Evolutionary conservation across 805 yeast species (phyloP), one percentile per base, ranked within the genome.

Genomic region (Teunomyces tritomae): DNA sequence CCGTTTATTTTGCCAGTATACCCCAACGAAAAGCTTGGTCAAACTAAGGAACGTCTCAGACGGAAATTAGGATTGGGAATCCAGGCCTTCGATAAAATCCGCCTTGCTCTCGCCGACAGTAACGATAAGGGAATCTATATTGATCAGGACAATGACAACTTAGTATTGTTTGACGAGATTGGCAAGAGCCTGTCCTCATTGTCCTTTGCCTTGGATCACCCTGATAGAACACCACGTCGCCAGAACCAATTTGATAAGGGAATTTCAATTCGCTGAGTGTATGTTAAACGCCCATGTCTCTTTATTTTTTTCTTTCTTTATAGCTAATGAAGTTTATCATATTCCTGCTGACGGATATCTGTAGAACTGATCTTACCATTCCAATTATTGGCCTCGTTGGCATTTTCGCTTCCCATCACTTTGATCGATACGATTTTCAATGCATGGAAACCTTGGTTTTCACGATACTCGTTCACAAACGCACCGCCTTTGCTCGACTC

Each of bases 301-400:
- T n/a, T n/a, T n/a, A n/a, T n/a, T n/a, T 24, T 26, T 16, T 43
- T 44, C 36, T 20, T 17, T 5, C 26, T 8, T 34, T 33, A 24
- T 34, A 43, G 16, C 39, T 24, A 36, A 36, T 29, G 17, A n/a
- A 29, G 30, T 39, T 33, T 37, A 8, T 36, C 32, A 8, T 28
- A 29, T 34, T 36, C 39, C 33, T 42, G 42, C 46, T 72, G 71
- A 56, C 97, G 78, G 43, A 88, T 64, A 48, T 85, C 84, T 0
- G 98, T 92, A 48, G 96, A 89, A 57, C 97, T 90, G 48, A 92
- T 62, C 62, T 92, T 92, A 27, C 84, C 87, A 43, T 75, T 70
- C 78, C 85, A 86, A 30, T 67, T 65, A 40, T 70, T 71, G 3
- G 63, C 71, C 7, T 58, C 61, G 20, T 33, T 52, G 13, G 55